Base-by-base conservation (phyloP, 2,329 filamentous ascomycete genomes). In the Aspergillus thermomutatus region DNA sequence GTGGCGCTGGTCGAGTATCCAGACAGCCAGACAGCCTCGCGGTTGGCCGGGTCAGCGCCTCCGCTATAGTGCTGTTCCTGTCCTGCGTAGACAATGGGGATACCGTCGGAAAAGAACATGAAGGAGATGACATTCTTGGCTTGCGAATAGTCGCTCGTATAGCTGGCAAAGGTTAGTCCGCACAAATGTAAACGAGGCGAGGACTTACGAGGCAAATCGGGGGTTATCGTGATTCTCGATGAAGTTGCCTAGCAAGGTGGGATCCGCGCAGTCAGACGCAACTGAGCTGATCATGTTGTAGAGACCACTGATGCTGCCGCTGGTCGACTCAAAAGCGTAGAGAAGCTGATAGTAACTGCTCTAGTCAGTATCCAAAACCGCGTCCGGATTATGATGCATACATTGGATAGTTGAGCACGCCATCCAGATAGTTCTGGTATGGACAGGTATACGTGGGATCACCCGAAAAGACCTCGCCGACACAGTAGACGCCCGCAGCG, bases 71-170 rank as follows among this genome's bases (percentile, higher is more conserved):
- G 82, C 65, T 88, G 85, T 68, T 88, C 86, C 55, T 85, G 83
- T 19, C 86, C 86, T 55, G 86, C 80, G 69, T 88, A 88, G 48
- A 88, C 61, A 47, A 87, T 84, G 1, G 85, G 85, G 49, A 88
- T 84, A 4, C 86, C 86, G 51, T 86, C 70, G 0, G 70, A 61
- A 3, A 88, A 76, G 46, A 88, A 79, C 11, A 82, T 80, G 63
- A 83, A 87, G 0, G 84, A 78, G 37, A 88, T 75, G 1, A 82
- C 80, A 62, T 88, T 88, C 70, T 84, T 83, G 19, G 84, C 80
- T 1, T 85, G 76, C 6, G 68, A 66, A 17, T 57, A 61, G 47
- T 70, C 68, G 11, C 46, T 47, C 6, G 68, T 70, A 50, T 45
- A 45, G 8, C 41, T 45, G 21, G 2, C n/a, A 1, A n/a, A 45